A percentile compares a stretch with the other conserved stretches of the same genome.
Evolutionary conservation across 2,329 filamentous ascomycete genomes (phyloP).

Genomic region (Hymenoscyphus fructigenus): DNA sequence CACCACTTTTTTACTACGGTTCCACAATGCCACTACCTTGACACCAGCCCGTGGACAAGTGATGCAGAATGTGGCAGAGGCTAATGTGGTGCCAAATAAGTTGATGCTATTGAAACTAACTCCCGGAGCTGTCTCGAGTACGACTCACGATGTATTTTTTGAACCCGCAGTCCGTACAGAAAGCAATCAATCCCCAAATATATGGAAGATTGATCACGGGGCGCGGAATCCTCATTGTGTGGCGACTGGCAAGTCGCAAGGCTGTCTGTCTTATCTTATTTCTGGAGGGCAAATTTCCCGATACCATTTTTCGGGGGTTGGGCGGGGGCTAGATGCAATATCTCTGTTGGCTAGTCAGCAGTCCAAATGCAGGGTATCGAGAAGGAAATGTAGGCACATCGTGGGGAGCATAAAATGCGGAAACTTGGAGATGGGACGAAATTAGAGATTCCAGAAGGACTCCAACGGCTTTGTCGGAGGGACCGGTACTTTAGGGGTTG

Average conservation of each 20-base stretch:
- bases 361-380: conserved; percentile 8
- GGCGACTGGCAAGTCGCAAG: not conserved
- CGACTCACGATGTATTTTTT: too few relatives aligned
- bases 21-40: too few relatives aligned
- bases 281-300: conserved; percentile 27
- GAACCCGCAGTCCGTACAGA: not conserved
- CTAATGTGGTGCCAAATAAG: conserved; percentile 14
- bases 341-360: conserved; percentile 21
- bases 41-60: too few relatives aligned
- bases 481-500: not conserved
- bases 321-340: conserved; percentile 1
- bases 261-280: conserved; percentile 20
- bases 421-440: too few relatives aligned
- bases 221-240: not conserved
- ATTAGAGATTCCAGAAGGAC: too few relatives aligned
- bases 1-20: not conserved
- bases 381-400: too few relatives aligned
- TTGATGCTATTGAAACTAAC: conserved; percentile 17
- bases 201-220: not conserved
- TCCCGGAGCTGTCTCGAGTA: not conserved
- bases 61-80: conserved; percentile 1
- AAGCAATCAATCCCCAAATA: not conserved
- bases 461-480: too few relatives aligned
- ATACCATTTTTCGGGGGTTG: conserved; percentile 17
- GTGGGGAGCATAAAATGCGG: too few relatives aligned